Conservation (phyloP, 2,329 filamentous ascomycete genomes). For the Aspergillus sp. region DNA sequence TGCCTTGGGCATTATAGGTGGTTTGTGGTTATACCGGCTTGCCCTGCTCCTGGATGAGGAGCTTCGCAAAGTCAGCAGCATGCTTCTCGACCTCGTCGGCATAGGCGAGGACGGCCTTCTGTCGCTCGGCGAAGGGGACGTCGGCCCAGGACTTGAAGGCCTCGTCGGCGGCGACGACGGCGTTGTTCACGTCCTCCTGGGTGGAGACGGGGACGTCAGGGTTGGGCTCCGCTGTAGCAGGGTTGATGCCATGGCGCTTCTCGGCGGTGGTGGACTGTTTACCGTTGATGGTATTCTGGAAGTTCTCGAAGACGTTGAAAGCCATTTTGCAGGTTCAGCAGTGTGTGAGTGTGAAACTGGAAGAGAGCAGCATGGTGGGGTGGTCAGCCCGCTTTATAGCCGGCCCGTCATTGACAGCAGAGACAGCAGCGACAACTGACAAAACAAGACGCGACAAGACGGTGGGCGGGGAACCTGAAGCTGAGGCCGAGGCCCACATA, state of each 20-base stretch:
- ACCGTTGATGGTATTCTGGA: slow-evolving; percentile 55
- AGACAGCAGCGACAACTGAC: no score
- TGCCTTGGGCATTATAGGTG: no score
- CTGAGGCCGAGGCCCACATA: no score
- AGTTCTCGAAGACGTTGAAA: slow-evolving; percentile 32
- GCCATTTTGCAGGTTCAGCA: background rate
- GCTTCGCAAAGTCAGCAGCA: slow-evolving; percentile 34
- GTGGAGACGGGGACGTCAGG: slow-evolving; percentile 54
- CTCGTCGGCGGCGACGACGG: slow-evolving; percentile 50
- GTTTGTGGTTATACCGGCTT: slow-evolving; percentile 27
- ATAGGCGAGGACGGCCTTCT: slow-evolving; percentile 31
- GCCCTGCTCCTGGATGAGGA: slow-evolving; percentile 45
- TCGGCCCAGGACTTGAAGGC: slow-evolving; percentile 52
- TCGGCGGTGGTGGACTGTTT: slow-evolving; percentile 46
- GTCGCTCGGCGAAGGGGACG: slow-evolving; percentile 33
- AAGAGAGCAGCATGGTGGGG: no score
- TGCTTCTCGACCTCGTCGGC: slow-evolving; percentile 37
- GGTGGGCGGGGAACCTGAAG: no score
- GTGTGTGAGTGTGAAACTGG: no score
- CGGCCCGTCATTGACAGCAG: no score
- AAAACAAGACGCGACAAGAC: no score
- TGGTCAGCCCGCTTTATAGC: no score
- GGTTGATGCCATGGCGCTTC: slow-evolving; percentile 53
- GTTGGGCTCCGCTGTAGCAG: slow-evolving; percentile 50
- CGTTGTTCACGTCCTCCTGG: slow-evolving; percentile 51